Percentiles rank a stretch among this genome's conserved stretches.
Evolutionary conservation across 371 early-diverging fungal genomes (phyloP).

Genomic region (Mucor saturninus): DNA sequence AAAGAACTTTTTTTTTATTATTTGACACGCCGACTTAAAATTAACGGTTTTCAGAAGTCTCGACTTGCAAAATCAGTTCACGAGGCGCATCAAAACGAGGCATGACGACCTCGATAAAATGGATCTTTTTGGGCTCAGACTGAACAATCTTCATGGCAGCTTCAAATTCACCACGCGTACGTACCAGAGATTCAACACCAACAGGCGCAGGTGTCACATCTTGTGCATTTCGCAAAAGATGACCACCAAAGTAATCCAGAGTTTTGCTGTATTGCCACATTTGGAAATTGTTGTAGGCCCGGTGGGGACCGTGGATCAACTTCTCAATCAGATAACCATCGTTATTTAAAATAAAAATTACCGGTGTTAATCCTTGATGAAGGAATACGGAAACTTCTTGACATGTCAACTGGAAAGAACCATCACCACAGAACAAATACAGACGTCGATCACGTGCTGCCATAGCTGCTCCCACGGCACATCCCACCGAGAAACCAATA

Average conservation of each 20-base stretch:
- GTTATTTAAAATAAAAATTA: slow-evolving; percentile 58
- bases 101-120: slow-evolving; percentile 46
- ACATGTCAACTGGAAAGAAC: slow-evolving; percentile 58
- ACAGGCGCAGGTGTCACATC: slow-evolving; percentile 18
- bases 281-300: slow-evolving; percentile 55
- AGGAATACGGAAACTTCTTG: slow-evolving; percentile 56
- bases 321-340: slow-evolving; percentile 61
- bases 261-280: slow-evolving; percentile 56
- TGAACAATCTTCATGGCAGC: slow-evolving; percentile 32
- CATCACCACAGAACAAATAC: slow-evolving; percentile 57
- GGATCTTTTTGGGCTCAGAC: slow-evolving; percentile 33
- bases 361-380: slow-evolving; percentile 48
- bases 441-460: slow-evolving; percentile 39
- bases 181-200: slow-evolving; percentile 34
- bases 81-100: slow-evolving; percentile 46
- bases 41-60: slow-evolving; percentile 32
- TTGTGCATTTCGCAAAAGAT: slow-evolving; percentile 28
- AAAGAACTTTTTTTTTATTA: neutral
- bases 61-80: slow-evolving; percentile 36
- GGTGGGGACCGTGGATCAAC: slow-evolving; percentile 51
- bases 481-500: slow-evolving; percentile 49
- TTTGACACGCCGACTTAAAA: neutral
- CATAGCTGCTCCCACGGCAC: slow-evolving; percentile 41
- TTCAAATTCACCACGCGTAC: slow-evolving; percentile 42
- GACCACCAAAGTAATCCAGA: slow-evolving; percentile 47